Conservation (phyloP, 116 monocot genomes). For the Posidonia oceanica region DNA sequence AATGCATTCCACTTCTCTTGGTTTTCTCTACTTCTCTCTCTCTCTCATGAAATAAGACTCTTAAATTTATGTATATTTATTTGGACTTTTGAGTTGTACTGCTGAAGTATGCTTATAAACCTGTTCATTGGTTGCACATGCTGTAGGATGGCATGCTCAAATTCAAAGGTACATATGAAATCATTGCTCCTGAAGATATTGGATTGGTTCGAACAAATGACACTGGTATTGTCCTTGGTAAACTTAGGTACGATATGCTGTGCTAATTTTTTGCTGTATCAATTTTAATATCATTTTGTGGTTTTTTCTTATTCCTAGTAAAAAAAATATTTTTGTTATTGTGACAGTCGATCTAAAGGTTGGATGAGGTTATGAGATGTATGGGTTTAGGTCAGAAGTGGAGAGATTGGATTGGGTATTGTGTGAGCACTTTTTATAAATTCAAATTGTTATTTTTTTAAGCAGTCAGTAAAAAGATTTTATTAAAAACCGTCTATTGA, state of each 20-base stretch:
- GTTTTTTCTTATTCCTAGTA: background rate
- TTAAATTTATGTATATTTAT: no score
- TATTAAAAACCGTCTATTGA: no score
- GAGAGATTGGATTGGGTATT: no score
- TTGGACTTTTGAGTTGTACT: no score
- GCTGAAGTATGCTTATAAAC: background rate
- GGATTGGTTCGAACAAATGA: conserved; percentile 67
- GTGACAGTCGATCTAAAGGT: no score
- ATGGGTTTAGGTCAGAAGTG: no score
- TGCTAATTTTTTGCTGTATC: background rate
- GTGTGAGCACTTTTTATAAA: no score
- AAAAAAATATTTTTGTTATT: background rate
- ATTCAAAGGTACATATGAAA: conserved; percentile 84
- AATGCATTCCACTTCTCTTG: background rate
- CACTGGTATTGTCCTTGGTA: conserved; percentile 83
- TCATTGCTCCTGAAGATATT: conserved; percentile 85
- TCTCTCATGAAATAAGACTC: background rate
- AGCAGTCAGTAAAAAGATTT: no score
- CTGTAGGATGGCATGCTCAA: conserved; percentile 91
- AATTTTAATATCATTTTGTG: background rate
- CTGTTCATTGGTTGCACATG: background rate
- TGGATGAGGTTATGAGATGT: no score
- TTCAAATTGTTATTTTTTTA: no score
- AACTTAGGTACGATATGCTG: conserved; percentile 50
- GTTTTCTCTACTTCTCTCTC: background rate